These are phyloP conservation scores for Endocalyx cinctus DNA, from an alignment of 2,329 filamentous ascomycete species.

Conservation along the genomic window DNA sequence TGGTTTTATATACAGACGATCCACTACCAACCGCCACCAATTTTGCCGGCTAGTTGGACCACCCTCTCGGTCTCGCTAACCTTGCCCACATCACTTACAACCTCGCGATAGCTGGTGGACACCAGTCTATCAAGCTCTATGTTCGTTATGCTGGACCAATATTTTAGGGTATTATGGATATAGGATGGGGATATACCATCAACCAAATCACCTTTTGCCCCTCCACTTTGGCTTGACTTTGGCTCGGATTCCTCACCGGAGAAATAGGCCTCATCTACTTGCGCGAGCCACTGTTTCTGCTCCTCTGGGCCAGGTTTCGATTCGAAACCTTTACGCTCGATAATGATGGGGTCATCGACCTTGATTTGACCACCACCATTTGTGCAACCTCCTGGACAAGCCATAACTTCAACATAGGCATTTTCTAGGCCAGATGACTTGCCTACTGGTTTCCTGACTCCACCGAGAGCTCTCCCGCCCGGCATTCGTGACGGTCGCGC, in stretches of 20 bases:
- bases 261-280: constrained; percentile 87
- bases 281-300: constrained; percentile 79
- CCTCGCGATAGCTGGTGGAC: constrained; percentile 84
- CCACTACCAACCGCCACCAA: constrained; percentile 93
- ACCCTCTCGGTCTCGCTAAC: constrained; percentile 72
- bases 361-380: constrained; percentile 97
- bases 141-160: constrained; percentile 72
- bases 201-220: constrained; percentile 38
- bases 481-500: constrained; percentile 73
- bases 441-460: constrained; percentile 47
- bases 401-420: constrained; percentile 98
- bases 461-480: constrained; percentile 61
- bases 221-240: constrained; percentile 16
- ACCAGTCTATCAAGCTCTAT: constrained; percentile 68
- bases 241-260: constrained; percentile 56
- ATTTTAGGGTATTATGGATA: constrained; percentile 63
- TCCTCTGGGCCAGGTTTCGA: constrained; percentile 66
- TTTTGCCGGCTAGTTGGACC: constrained; percentile 82
- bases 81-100: constrained; percentile 87
- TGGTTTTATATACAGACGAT: too few relatives aligned
- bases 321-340: constrained; percentile 41
- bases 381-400: constrained; percentile 96
- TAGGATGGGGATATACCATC: constrained; percentile 62
- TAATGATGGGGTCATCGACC: constrained; percentile 67
- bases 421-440: constrained; percentile 59